Percentiles rank a stretch among this genome's conserved stretches.
phyloP scores from a whole-genome alignment of 148 eudicot species.

The Chenopodium quinoa region DNA sequence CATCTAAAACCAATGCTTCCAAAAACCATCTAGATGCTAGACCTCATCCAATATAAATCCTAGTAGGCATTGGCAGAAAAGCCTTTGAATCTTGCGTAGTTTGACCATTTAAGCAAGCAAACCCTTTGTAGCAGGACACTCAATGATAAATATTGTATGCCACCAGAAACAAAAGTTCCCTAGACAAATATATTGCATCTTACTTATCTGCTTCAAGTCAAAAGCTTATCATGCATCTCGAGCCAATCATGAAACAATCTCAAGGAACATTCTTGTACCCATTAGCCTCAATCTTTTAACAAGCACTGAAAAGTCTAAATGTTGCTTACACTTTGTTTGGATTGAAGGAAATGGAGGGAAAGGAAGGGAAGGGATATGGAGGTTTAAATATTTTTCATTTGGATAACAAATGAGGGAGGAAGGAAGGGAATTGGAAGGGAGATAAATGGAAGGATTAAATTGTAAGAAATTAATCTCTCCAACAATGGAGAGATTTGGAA shows the following conservation, averaged over 20 bases:
- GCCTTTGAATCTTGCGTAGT: background rate
- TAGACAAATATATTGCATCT: background rate
- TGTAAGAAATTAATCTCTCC: too few relatives aligned
- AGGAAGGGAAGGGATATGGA: too few relatives aligned
- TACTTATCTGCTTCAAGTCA: background rate
- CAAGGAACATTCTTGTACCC: background rate
- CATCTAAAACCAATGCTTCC: background rate
- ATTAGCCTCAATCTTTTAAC: background rate
- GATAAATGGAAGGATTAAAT: too few relatives aligned
- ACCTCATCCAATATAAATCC: background rate
- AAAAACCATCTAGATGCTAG: background rate
- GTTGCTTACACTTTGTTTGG: too few relatives aligned
- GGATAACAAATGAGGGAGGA: too few relatives aligned
- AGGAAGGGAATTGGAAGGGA: too few relatives aligned
- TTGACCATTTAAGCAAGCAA: background rate
- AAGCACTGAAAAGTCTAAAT: background rate
- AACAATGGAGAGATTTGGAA: too few relatives aligned
- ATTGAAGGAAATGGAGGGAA: too few relatives aligned
- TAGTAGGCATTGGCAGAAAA: background rate
- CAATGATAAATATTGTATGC: background rate
- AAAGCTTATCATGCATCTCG: background rate
- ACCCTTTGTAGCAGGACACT: conserved; percentile 8
- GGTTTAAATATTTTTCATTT: too few relatives aligned
- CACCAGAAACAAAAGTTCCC: background rate
- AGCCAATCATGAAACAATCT: background rate